Evolutionary conservation across 1,139 yeast species (phyloP).

Genomic region (Zygoascus sp.): DNA sequence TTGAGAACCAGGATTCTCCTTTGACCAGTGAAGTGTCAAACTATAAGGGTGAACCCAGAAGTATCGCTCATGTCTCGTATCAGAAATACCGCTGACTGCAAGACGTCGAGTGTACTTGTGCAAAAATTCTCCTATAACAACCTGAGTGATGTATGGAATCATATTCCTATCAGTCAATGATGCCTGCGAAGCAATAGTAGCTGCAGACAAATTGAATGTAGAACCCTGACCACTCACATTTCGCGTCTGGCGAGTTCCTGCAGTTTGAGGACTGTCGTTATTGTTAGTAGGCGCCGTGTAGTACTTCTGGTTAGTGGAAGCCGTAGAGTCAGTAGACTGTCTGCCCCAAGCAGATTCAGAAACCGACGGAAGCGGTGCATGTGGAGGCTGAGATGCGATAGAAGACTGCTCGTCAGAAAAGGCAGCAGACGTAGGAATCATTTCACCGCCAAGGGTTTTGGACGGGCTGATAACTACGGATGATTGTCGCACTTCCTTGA

Average conservation of each 20-base stretch:
- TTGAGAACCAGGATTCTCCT: constrained; percentile 70
- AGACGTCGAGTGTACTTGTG: constrained; percentile 84
- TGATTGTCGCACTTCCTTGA: constrained; percentile 24
- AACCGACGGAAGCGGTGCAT: constrained; percentile 17
- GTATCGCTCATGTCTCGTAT: constrained; percentile 81
- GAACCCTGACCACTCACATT: constrained; percentile 8
- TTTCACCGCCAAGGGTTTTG: background rate
- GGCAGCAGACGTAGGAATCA: constrained; percentile 23
- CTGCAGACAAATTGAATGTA: constrained; percentile 25
- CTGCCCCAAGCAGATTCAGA: constrained; percentile 3
- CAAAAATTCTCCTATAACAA: constrained; percentile 87
- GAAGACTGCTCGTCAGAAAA: constrained; percentile 9
- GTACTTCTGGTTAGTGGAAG: constrained; percentile 6
- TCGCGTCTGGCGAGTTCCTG: constrained; percentile 1
- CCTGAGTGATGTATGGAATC: constrained; percentile 86
- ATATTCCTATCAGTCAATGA: constrained; percentile 68
- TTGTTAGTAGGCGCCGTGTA: background rate
- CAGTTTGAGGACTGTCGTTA: background rate
- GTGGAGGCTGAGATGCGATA: constrained; percentile 16
- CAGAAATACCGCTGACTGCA: constrained; percentile 69
- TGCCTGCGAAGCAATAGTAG: constrained; percentile 65
- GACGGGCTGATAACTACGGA: constrained; percentile 22
- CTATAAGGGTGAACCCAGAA: constrained; percentile 98
- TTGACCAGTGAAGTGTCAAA: constrained; percentile 85
- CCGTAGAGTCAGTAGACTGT: background rate